phyloP scores from a whole-genome alignment of 148 eudicot genomes.

The Spergularia marina region DNA sequence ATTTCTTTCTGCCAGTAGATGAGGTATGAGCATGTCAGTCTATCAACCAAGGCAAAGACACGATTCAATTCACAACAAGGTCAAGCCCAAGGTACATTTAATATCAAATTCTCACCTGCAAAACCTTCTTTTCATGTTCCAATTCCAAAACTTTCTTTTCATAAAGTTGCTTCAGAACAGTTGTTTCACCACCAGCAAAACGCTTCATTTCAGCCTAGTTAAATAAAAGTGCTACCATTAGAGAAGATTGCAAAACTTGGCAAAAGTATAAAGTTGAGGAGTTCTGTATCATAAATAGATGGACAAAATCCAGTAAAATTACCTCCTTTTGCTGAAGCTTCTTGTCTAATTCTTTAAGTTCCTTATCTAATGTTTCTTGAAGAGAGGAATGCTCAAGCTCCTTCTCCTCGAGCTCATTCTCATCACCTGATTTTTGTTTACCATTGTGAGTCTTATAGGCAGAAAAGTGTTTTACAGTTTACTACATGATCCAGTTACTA shows the following conservation, averaged over 20 bases:
- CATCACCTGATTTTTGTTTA: conserved; percentile 48
- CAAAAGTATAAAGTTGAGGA: not conserved
- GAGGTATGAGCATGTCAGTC: conserved; percentile 14
- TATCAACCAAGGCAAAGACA: not conserved
- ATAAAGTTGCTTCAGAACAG: conserved; percentile 82
- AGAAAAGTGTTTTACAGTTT: not conserved
- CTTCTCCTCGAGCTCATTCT: conserved; percentile 73
- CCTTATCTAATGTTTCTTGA: conserved; percentile 81
- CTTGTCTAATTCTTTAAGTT: conserved; percentile 83
- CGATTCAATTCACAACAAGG: not conserved
- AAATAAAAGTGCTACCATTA: not conserved
- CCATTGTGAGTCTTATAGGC: not conserved
- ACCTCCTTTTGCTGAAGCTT: conserved; percentile 94
- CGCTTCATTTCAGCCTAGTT: conserved; percentile 97
- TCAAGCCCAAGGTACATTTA: not conserved
- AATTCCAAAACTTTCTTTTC: conserved; percentile 88
- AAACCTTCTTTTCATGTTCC: conserved; percentile 75
- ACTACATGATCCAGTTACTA: not conserved
- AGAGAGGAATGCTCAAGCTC: conserved; percentile 90
- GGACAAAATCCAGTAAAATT: conserved; percentile 4
- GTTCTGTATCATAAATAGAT: not conserved
- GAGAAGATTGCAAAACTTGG: not conserved
- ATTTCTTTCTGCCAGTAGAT: conserved; percentile 71
- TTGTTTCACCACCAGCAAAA: conserved; percentile 53
- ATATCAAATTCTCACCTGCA: conserved; percentile 53